Conservation (phyloP, 1,284 basidiomycete genomes). For the Agroathelia rolfsii region DNA sequence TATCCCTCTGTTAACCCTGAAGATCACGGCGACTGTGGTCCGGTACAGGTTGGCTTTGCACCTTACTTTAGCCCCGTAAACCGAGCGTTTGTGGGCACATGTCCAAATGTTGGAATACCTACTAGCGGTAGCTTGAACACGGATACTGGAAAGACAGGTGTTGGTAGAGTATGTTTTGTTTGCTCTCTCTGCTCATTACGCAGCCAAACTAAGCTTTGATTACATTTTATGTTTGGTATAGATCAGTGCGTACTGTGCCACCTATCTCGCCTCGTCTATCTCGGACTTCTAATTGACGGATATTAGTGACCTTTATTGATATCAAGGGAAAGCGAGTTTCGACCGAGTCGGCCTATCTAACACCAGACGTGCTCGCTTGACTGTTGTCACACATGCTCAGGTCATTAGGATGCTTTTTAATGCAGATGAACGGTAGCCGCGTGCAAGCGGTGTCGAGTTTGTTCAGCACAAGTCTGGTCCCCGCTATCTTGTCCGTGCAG, state of each 20-base stretch:
- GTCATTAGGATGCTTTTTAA: conserved; percentile 50
- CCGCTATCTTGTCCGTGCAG: conserved; percentile 33
- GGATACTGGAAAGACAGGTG: conserved; percentile 36
- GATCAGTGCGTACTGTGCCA: no score
- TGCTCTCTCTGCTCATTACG: no score
- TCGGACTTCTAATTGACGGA: conserved; percentile 1
- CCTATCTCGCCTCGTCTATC: no score
- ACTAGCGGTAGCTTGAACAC: conserved; percentile 42
- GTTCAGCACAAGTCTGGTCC: conserved; percentile 23
- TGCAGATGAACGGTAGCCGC: conserved; percentile 24
- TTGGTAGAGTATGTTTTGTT: conserved; percentile 35
- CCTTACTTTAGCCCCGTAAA: conserved; percentile 22
- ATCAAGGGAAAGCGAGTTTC: conserved; percentile 40
- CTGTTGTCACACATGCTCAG: conserved; percentile 40
- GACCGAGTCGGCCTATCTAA: conserved; percentile 56
- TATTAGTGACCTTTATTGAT: conserved; percentile 54
- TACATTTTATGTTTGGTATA: no score
- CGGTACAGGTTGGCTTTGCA: conserved; percentile 37
- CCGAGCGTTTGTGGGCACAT: conserved; percentile 36
- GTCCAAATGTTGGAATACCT: conserved; percentile 36
- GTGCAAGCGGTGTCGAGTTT: conserved; percentile 56
- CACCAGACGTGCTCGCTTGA: conserved; percentile 45
- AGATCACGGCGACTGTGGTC: conserved; percentile 37
- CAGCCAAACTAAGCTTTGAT: no score
- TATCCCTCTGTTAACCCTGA: conserved; percentile 37